phyloP scores from a whole-genome alignment of 2,329 filamentous ascomycete genomes.

The Cryoendolithus antarcticus region DNA sequence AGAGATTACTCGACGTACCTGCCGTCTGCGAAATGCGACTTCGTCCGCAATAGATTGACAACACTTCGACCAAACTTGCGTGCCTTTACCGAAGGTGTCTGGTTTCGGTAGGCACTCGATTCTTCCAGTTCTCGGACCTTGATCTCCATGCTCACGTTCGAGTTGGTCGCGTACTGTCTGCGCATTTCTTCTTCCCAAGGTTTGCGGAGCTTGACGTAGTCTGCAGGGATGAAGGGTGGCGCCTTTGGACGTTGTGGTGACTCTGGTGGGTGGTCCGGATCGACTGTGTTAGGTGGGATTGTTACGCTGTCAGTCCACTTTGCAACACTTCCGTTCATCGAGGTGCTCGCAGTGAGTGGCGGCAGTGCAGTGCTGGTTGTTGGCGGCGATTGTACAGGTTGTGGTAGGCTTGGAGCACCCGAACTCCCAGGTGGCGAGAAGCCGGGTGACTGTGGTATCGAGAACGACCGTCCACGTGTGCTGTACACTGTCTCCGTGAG shows the following conservation, averaged over 20 bases:
- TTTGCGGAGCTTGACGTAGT: constrained; percentile 8
- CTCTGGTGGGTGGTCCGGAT: background rate
- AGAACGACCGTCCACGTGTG: background rate
- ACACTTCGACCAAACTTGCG: constrained; percentile 22
- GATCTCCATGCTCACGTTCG: constrained; percentile 9
- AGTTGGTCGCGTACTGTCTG: too few relatives aligned
- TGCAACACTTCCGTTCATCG: background rate
- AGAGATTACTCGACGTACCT: constrained; percentile 2
- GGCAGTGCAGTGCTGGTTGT: background rate
- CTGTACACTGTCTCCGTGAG: too few relatives aligned
- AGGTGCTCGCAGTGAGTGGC: constrained; percentile 1
- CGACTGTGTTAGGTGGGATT: background rate
- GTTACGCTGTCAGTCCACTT: too few relatives aligned
- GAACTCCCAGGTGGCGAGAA: too few relatives aligned
- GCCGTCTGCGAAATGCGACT: constrained; percentile 9
- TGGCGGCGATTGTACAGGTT: too few relatives aligned
- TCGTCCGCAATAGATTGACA: constrained; percentile 21
- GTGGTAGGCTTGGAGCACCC: too few relatives aligned
- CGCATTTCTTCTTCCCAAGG: constrained; percentile 6
- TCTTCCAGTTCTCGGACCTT: constrained; percentile 21
- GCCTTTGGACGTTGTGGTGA: constrained; percentile 5
- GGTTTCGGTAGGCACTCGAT: constrained; percentile 11
- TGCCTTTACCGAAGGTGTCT: constrained; percentile 21
- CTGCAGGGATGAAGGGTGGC: constrained; percentile 18
- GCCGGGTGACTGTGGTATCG: background rate